Percentiles rank a stretch among this genome's conserved stretches.
phyloP scores from a whole-genome alignment of 1,284 basidiomycete species.

The Ceratobasidium sp. region DNA sequence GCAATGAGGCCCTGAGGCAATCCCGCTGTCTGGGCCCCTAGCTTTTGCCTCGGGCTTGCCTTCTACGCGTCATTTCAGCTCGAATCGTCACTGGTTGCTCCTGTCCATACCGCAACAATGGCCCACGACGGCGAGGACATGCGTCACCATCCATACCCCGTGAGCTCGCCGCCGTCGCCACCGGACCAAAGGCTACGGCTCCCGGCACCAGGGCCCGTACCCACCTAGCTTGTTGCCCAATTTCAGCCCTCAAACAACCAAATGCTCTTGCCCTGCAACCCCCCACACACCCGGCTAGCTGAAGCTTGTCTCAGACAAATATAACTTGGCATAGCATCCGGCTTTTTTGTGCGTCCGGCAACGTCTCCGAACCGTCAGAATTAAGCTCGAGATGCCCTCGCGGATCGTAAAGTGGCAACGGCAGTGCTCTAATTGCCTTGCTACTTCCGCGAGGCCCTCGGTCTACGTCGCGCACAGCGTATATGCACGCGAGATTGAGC shows the following conservation, averaged over 20 bases:
- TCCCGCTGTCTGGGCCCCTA: slow-evolving; percentile 4
- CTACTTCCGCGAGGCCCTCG: slow-evolving; percentile 19
- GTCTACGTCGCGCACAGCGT: background rate
- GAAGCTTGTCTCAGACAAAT: no score
- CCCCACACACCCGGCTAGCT: no score
- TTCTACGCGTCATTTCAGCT: background rate
- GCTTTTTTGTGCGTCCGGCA: slow-evolving; percentile 24
- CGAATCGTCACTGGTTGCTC: background rate
- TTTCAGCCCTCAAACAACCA: slow-evolving; percentile 2
- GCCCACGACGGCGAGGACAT: slow-evolving; percentile 17
- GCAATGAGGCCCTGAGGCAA: slow-evolving; percentile 10
- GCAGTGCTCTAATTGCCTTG: slow-evolving; percentile 38
- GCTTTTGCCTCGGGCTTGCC: no score
- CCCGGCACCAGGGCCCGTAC: background rate
- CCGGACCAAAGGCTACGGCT: slow-evolving; percentile 27
- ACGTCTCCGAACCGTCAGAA: slow-evolving; percentile 16
- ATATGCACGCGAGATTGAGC: background rate
- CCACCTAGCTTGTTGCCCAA: slow-evolving; percentile 22
- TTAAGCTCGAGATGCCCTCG: slow-evolving; percentile 7
- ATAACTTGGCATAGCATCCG: background rate
- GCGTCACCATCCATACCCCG: background rate
- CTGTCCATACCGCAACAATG: slow-evolving; percentile 2
- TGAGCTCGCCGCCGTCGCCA: slow-evolving; percentile 2
- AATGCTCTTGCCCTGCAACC: background rate
- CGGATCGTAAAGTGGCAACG: background rate